Evolutionary conservation across 768 basidiomycete genomes (phyloP).

Genomic region (Lactarius indigo): DNA sequence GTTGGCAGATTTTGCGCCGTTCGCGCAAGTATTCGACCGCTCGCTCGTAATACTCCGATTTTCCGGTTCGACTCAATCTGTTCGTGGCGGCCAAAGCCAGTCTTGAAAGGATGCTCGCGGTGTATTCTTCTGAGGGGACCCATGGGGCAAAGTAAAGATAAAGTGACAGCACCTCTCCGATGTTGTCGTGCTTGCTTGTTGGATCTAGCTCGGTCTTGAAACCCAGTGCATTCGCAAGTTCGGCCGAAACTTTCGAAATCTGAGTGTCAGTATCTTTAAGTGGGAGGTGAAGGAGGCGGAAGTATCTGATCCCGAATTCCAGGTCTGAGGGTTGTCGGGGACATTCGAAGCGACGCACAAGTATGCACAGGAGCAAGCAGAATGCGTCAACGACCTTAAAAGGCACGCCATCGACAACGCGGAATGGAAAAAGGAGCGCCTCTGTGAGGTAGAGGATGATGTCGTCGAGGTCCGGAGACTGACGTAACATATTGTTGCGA

Average conservation of each 20-base stretch:
- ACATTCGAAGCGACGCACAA: neutral
- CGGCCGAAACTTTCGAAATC: neutral
- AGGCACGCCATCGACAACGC: neutral
- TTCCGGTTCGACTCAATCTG: neutral
- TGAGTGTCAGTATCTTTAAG: neutral
- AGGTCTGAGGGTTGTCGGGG: neutral
- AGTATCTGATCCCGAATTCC: neutral
- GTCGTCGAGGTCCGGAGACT: slow-evolving; percentile 1
- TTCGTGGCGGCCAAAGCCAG: neutral
- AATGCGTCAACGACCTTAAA: neutral
- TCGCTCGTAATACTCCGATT: neutral
- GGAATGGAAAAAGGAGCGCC: neutral
- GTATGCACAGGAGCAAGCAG: neutral
- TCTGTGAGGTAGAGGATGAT: slow-evolving; percentile 1
- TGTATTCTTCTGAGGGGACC: neutral
- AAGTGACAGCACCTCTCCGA: slow-evolving; percentile 5
- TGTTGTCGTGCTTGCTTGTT: neutral
- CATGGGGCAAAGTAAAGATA: neutral
- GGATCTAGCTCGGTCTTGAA: neutral
- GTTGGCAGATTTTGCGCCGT: neutral
- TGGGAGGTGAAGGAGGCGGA: neutral
- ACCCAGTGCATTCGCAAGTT: slow-evolving; percentile 3
- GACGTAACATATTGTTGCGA: neutral
- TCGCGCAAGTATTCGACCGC: slow-evolving; percentile 3
- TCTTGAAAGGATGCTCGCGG: neutral